Evolutionary conservation across 2,329 filamentous ascomycete genomes (phyloP), one percentile per base, ranked within the genome.

Genomic region (Trichoderma koningiopsis): DNA sequence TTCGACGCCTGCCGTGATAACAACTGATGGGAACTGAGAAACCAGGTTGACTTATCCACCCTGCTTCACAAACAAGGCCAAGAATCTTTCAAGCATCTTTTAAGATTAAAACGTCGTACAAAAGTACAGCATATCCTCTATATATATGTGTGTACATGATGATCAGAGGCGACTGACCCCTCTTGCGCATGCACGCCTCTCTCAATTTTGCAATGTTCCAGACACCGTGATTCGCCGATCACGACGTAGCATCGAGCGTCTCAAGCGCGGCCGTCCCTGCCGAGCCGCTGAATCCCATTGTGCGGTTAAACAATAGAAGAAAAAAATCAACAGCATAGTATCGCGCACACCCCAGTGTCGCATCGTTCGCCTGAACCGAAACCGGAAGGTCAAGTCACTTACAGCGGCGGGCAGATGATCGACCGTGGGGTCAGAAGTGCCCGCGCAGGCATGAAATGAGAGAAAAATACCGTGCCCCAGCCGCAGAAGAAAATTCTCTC

Each of bases 151-250:
- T 24, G 13, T 27, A 13, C 61, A 64, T 35, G 4, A 52, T 16
- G 31, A 47, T 52, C 66, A 62, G 24, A 43, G 57, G 57, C 19
- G n/a, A 13, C 47, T 24, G n/a, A 13, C 47, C 61, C 60, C 60
- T 43, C 58, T n/a, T 8, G 35, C 52, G 43, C 66, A 63, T 63
- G 67, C 24, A 22, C 24, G 22, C 22, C 47, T 59, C 35, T 37
- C 37, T 43, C 40, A n/a, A 3, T n/a, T 43, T 43, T 43, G n/a
- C 40, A 7, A 8, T 43, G 31, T 37, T n/a, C 35, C 59, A 11
- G 11, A 16, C 52, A 37, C 22, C 33, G 33, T 65, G 43, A 66
- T 65, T 61, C 60, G 68, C 33, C 61, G 27, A 65, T 47, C 27
- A 24, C 33, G 7, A 40, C 55, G 57, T 49, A 52, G 29, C 53